Base-by-base conservation (phyloP, 2,329 filamentous ascomycete genomes). In the Rutstroemia sp. region DNA sequence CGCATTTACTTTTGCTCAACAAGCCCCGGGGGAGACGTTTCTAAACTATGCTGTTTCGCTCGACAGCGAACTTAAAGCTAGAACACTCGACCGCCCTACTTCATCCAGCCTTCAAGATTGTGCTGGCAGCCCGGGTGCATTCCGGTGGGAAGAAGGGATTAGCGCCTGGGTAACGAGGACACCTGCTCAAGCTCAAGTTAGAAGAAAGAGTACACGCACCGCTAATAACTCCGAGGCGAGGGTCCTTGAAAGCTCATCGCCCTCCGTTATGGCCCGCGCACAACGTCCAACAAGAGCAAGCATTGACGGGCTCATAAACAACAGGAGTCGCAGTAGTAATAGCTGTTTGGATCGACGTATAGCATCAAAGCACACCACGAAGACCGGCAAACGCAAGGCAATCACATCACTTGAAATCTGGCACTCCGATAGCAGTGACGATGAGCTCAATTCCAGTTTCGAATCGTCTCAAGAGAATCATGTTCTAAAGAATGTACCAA, bases 81-180 rank as follows among this genome's bases (percentile, higher is more conserved):
- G 19, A 10, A 48, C 9, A 17, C 21, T 25, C 8, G 39, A 17
- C 7, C 48, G 45, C 10, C 34, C 34, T 8, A 17, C 17, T 23
- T 21, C 17, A 6, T 17, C 23, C 17, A 21, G 49, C 52, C 21
- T 61, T 60, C 21, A 66, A 61, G 16, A 57, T 51, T 44, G 27
- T 37, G 14, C 58, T 44, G 38, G 38, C 5, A 39, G 55, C 25
- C 34, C 23, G 27, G 39, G 57, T 16, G 53, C 60, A n/a, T 79
- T 72, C 67, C 68, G 75, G 34, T 82, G 78, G 78, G 79, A 81
- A 63, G 78, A 80, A 62, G 76, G 74, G 46, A 80, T 82, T 64
- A 74, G 76, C 38, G 79, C 81, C 65, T 82, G 79, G 78, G 74
- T 82, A 51, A 76, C 72, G 17, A 72, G 69, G 41, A 79, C 76